Percentiles rank a stretch among this genome's conserved stretches.
Conservation (phyloP, 2,329 filamentous ascomycete genomes). For the Arthrocladium fulminans region DNA sequence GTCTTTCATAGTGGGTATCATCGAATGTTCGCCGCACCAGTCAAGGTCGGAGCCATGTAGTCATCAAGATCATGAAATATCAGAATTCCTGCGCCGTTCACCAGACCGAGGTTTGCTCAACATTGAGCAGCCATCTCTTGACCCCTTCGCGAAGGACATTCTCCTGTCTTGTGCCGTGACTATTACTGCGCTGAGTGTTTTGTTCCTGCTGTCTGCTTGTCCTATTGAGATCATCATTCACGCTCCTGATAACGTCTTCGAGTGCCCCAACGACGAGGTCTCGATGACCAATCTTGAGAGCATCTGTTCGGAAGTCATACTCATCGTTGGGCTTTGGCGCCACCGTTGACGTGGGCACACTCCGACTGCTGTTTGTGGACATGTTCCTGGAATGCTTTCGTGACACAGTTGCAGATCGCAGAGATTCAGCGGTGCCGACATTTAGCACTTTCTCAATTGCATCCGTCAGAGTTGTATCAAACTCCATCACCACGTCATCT, state of each 20-base stretch:
- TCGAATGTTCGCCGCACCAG: neutral
- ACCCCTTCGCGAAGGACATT: slow-evolving; percentile 50
- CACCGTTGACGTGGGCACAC: slow-evolving; percentile 23
- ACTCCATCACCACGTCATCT: slow-evolving; percentile 49
- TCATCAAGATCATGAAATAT: neutral
- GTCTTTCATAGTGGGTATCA: neutral
- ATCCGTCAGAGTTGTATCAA: slow-evolving; percentile 49
- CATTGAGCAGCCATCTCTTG: slow-evolving; percentile 46
- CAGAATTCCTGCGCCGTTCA: too few relatives aligned
- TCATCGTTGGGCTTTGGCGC: slow-evolving; percentile 37
- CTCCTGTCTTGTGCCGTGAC: slow-evolving; percentile 30
- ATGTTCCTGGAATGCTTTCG: slow-evolving; percentile 15
- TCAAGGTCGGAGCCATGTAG: neutral
- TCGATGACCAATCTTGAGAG: slow-evolving; percentile 38
- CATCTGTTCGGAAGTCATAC: slow-evolving; percentile 7
- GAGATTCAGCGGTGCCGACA: neutral
- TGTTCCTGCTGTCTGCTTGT: slow-evolving; percentile 28
- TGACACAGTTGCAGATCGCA: slow-evolving; percentile 1
- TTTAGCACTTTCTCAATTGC: slow-evolving; percentile 47
- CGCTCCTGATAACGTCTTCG: slow-evolving; percentile 47
- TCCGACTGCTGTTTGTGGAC: slow-evolving; percentile 19
- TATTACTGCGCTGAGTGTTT: slow-evolving; percentile 26
- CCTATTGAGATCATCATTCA: slow-evolving; percentile 41
- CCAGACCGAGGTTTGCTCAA: slow-evolving; percentile 31
- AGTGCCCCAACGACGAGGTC: slow-evolving; percentile 48